phyloP scores from a whole-genome alignment of 73 alveolate species.

The Paramecium primaurelia region DNA sequence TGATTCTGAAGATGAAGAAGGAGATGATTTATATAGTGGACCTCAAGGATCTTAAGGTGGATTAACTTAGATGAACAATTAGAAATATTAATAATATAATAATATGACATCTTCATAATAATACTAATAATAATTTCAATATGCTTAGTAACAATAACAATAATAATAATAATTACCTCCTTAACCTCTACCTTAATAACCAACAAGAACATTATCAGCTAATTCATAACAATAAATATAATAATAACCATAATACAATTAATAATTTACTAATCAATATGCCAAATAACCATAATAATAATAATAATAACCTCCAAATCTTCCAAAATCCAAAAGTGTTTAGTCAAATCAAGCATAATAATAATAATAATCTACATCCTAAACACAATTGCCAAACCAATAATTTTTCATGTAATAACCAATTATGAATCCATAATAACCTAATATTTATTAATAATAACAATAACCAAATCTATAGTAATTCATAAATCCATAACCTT shows the following conservation, averaged over 20 bases:
- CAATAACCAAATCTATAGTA: neutral
- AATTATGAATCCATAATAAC: neutral
- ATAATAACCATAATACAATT: neutral
- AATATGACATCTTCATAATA: neutral
- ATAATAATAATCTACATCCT: neutral
- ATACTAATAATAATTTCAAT: neutral
- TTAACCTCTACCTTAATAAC: neutral
- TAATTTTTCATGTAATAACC: neutral
- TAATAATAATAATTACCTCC: neutral
- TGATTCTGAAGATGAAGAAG: slow-evolving; percentile 36
- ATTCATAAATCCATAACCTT: neutral
- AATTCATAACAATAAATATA: neutral
- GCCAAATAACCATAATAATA: neutral
- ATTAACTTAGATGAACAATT: neutral
- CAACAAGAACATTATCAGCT: neutral
- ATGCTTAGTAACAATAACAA: neutral
- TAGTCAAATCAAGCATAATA: neutral
- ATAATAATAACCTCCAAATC: neutral
- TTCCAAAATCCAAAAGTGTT: neutral
- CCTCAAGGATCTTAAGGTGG: slow-evolving; percentile 32
- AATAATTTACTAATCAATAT: neutral
- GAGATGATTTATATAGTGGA: neutral
- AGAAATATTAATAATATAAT: neutral
- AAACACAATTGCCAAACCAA: neutral
- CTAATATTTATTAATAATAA: neutral